Percentiles rank a stretch among this genome's conserved stretches.
phyloP scores from a whole-genome alignment of 352 stramenopile genomes.

The Aphanomyces cochlioides region DNA sequence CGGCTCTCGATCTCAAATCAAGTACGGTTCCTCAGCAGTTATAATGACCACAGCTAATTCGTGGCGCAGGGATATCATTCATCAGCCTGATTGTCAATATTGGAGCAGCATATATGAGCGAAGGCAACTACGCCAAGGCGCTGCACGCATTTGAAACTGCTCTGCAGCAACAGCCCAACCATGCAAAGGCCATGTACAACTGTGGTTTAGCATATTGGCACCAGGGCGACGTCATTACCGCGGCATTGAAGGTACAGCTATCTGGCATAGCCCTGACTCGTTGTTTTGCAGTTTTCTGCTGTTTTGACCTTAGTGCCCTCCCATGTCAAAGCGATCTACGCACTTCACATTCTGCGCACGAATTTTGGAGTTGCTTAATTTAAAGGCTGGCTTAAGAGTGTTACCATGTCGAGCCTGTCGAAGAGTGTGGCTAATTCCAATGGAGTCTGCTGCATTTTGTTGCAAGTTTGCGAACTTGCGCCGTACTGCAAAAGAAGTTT shows the following conservation, averaged over 20 bases:
- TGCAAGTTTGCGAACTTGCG: constrained; percentile 28
- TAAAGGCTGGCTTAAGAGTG: constrained; percentile 31
- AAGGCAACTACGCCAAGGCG: constrained; percentile 20
- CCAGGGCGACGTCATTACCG: neutral
- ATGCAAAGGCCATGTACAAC: constrained; percentile 18
- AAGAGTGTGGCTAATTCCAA: constrained; percentile 44
- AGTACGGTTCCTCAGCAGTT: neutral
- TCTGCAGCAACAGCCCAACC: neutral
- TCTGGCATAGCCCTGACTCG: neutral
- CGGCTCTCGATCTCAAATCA: neutral
- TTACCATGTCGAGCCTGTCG: constrained; percentile 38
- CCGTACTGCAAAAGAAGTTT: constrained; percentile 37
- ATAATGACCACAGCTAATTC: neutral
- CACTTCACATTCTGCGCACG: constrained; percentile 20
- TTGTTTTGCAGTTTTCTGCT: constrained; percentile 13
- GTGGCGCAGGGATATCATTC: constrained; percentile 7
- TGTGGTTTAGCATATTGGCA: constrained; percentile 16
- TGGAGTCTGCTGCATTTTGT: constrained; percentile 41
- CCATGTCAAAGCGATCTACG: constrained; percentile 23
- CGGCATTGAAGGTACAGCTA: neutral
- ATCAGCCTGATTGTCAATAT: constrained; percentile 14
- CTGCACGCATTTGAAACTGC: constrained; percentile 5
- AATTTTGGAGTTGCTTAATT: constrained; percentile 3
- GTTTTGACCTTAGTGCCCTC: constrained; percentile 18
- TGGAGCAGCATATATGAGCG: constrained; percentile 12